Conservation (phyloP, 805 yeast genomes). For the Suhomyces emberorum region DNA sequence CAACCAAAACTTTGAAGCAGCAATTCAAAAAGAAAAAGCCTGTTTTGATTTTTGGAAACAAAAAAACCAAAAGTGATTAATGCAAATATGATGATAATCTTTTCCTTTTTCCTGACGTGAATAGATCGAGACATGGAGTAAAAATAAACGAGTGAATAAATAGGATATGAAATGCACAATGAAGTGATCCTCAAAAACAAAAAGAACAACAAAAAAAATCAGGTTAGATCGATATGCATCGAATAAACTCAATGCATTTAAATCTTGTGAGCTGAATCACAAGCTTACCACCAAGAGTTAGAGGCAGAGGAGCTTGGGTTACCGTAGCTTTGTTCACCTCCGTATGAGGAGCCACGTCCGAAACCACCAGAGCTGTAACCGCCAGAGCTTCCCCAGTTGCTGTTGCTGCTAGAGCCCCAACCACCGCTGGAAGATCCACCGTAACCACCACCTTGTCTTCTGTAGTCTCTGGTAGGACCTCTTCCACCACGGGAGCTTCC, state of each 20-base stretch:
- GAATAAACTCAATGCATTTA: too few species aligned
- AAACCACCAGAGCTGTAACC: conserved; percentile 8
- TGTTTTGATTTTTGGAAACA: conserved; percentile 12
- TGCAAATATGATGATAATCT: conserved; percentile 19
- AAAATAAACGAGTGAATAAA: conserved; percentile 10
- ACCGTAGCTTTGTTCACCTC: conserved; percentile 32
- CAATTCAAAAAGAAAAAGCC: conserved; percentile 8
- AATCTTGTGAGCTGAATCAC: conserved; percentile 2
- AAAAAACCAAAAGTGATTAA: conserved; percentile 22
- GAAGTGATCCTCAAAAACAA: conserved; percentile 9
- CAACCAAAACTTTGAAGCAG: conserved; percentile 5
- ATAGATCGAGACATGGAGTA: conserved; percentile 26
- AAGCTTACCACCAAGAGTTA: conserved; percentile 42
- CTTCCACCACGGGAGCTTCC: conserved; percentile 52
- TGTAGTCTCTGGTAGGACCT: conserved; percentile 55
- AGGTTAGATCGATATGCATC: too few species aligned
- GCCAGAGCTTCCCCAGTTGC: conserved; percentile 21
- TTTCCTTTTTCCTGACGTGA: conserved; percentile 18
- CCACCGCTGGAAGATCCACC: conserved; percentile 20
- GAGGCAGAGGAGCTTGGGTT: conserved; percentile 26
- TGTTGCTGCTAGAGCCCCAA: conserved; percentile 16
- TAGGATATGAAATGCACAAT: conserved; percentile 13
- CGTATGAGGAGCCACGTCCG: conserved; percentile 14
- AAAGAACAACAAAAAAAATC: conserved; percentile 9
- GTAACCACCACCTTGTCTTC: conserved; percentile 36